Evolutionary conservation across 1,284 basidiomycete species (phyloP).

Genomic region (Apiotrichum brassicae): DNA sequence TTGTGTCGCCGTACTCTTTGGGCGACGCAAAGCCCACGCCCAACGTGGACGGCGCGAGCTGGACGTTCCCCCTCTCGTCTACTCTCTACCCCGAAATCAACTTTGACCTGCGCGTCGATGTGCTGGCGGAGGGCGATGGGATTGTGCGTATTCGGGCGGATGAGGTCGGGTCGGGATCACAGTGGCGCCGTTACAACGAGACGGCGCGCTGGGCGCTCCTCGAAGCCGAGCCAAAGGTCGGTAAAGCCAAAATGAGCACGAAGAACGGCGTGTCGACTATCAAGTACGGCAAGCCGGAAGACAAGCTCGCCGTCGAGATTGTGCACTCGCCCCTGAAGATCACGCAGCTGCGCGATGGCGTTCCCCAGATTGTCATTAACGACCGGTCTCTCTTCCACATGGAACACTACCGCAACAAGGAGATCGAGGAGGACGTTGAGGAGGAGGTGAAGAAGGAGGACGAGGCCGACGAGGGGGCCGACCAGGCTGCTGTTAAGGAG

Average conservation of each 20-base stretch:
- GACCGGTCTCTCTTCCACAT: constrained; percentile 86
- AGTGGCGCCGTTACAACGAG: constrained; percentile 79
- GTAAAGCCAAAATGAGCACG: constrained; percentile 44
- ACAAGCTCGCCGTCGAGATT: constrained; percentile 53
- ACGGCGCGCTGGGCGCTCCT: constrained; percentile 78
- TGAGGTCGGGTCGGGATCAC: constrained; percentile 58
- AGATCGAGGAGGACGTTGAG: constrained; percentile 39
- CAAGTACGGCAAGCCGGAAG: constrained; percentile 25
- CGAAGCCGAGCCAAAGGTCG: constrained; percentile 54
- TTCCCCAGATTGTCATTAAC: constrained; percentile 82
- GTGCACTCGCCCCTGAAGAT: constrained; percentile 68
- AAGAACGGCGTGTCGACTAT: constrained; percentile 45
- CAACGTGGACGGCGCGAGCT: constrained; percentile 31
- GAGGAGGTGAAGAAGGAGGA: constrained; percentile 40
- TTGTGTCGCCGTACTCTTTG: constrained; percentile 78
- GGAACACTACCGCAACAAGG: constrained; percentile 88
- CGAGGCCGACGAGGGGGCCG: constrained; percentile 40
- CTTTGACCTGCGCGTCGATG: constrained; percentile 70
- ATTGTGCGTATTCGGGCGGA: constrained; percentile 80
- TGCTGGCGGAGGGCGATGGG: constrained; percentile 65
- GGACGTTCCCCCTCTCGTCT: constrained; percentile 64
- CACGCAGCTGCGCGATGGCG: constrained; percentile 63
- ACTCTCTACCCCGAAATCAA: constrained; percentile 72
- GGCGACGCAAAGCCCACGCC: constrained; percentile 54
- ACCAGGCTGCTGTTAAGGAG: constrained; percentile 46